Percentiles rank a stretch among this genome's conserved stretches.
phyloP scores from a whole-genome alignment of 768 basidiomycete species.

The Xerocomus potaroensis region DNA sequence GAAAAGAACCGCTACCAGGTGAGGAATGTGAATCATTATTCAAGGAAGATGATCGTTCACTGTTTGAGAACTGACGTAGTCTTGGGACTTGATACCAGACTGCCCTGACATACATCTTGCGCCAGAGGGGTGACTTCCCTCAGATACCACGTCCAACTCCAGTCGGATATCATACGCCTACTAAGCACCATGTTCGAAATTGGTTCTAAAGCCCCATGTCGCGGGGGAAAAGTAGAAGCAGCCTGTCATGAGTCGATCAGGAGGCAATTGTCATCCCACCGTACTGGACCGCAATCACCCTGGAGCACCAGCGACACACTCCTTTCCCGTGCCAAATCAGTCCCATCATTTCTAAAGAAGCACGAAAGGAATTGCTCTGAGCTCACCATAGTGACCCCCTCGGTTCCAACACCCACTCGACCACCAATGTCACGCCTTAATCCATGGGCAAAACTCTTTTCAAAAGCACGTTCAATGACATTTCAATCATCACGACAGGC shows the following conservation, averaged over 20 bases:
- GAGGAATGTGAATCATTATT: neutral
- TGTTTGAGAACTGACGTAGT: neutral
- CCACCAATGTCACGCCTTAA: neutral
- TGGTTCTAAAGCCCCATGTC: no score
- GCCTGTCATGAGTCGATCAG: neutral
- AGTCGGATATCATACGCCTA: no score
- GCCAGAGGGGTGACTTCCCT: neutral
- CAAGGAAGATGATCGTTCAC: slow-evolving; percentile 3
- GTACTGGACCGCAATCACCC: neutral
- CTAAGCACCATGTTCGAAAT: neutral
- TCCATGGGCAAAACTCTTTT: neutral
- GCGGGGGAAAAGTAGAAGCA: no score
- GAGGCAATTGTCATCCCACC: neutral
- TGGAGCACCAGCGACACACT: slow-evolving; percentile 18
- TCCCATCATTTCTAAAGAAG: slow-evolving; percentile 11
- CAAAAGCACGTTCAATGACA: neutral
- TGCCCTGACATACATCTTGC: neutral
- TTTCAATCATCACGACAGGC: neutral
- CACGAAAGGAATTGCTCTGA: slow-evolving; percentile 13
- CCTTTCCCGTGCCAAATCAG: slow-evolving; percentile 20
- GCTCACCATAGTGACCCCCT: neutral
- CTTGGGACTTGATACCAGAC: neutral
- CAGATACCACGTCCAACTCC: no score
- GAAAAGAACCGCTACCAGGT: slow-evolving; percentile 7
- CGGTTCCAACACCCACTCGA: neutral